Conservation (phyloP, 768 basidiomycete species). For the Russula brevipes region DNA sequence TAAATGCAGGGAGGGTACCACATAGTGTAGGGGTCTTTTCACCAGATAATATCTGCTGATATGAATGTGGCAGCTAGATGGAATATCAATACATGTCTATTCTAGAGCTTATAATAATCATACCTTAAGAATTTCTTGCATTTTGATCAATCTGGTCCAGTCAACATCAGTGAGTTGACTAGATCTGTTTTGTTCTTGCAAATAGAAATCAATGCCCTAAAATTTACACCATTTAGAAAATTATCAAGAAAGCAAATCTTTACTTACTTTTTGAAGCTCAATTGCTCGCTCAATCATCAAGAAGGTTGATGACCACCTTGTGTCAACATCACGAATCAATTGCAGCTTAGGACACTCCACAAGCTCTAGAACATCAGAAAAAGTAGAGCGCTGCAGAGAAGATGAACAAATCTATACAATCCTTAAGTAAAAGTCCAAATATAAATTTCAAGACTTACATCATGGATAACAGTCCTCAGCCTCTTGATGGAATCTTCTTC, state of each 20-base stretch:
- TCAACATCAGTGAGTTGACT: not conserved
- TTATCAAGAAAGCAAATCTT: not conserved
- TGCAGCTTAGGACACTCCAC: not conserved
- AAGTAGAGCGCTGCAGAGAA: not conserved
- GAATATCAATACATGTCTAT: not conserved
- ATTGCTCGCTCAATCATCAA: not conserved
- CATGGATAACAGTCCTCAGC: not conserved
- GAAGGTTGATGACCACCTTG: not conserved
- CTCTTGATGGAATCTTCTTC: not conserved
- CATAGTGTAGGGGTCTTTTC: not conserved
- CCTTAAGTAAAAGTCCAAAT: not conserved
- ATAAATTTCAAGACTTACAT: not conserved
- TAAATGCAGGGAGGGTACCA: not conserved
- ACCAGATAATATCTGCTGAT: not conserved
- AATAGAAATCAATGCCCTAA: not conserved
- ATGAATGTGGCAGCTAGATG: not conserved
- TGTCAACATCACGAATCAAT: not conserved
- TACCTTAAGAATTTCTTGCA: not conserved
- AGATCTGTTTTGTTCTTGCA: not conserved
- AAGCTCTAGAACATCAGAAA: not conserved
- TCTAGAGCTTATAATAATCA: not conserved
- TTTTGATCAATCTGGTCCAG: not conserved
- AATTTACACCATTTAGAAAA: not conserved
- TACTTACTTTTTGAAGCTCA: not conserved
- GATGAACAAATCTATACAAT: not conserved